Conservation (phyloP, 768 basidiomycete genomes). For the Suillus hirtellus region DNA sequence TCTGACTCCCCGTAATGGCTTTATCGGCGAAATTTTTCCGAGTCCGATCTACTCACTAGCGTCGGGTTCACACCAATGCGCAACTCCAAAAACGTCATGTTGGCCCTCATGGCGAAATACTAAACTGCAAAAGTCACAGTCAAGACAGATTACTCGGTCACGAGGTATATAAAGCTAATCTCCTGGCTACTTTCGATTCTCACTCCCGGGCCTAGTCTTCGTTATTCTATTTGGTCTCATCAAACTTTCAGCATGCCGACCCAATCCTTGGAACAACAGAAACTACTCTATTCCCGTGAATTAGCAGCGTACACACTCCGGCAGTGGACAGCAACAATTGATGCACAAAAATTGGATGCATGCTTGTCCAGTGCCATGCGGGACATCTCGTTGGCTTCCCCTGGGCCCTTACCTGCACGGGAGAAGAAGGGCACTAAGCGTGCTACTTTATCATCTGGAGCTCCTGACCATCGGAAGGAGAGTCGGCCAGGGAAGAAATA, state of each 20-base stretch:
- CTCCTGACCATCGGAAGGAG: neutral
- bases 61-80: neutral
- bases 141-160: neutral
- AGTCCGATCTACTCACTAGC: too few relatives aligned
- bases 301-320: constrained; percentile 24
- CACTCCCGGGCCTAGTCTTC: neutral
- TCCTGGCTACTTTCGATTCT: too few relatives aligned
- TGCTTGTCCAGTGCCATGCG: constrained; percentile 5
- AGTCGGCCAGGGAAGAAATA: neutral
- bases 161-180: neutral
- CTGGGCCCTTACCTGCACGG: neutral
- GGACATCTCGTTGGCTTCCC: neutral
- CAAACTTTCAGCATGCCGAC: constrained; percentile 9
- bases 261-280: constrained; percentile 9
- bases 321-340: constrained; percentile 19
- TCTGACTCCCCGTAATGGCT: neutral
- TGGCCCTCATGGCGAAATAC: neutral
- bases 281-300: constrained; percentile 21
- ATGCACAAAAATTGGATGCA: constrained; percentile 12
- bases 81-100: constrained; percentile 6
- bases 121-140: neutral
- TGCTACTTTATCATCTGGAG: neutral
- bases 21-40: neutral
- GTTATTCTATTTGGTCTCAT: neutral
- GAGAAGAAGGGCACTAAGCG: neutral